Evolutionary conservation across 2,329 filamentous ascomycete species (phyloP).

Genomic region (Talaromyces sp.): DNA sequence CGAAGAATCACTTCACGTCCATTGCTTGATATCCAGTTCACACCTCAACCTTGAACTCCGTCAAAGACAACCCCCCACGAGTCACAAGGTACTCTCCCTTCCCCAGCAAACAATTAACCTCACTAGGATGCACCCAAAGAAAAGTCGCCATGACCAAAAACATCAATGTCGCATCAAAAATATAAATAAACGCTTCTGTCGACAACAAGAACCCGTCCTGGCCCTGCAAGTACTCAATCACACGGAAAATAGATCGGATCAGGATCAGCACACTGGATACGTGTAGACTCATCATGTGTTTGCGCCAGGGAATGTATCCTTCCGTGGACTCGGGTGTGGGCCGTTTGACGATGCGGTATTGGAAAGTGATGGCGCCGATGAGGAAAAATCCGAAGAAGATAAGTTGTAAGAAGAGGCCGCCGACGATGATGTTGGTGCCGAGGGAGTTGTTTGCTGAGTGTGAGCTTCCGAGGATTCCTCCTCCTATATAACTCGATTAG

Average conservation of each 20-base stretch:
- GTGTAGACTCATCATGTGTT: slow-evolving; percentile 27
- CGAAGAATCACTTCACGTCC: background rate
- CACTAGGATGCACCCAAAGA: background rate
- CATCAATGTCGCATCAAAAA: slow-evolving; percentile 19
- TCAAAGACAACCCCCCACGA: background rate
- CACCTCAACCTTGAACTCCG: background rate
- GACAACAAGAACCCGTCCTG: slow-evolving; percentile 14
- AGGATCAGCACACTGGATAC: slow-evolving; percentile 14
- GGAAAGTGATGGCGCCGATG: slow-evolving; percentile 18
- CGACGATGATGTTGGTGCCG: slow-evolving; percentile 22
- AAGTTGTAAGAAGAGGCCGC: slow-evolving; percentile 25
- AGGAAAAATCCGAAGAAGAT: slow-evolving; percentile 25
- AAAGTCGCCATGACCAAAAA: slow-evolving; percentile 5
- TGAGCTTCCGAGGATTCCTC: background rate
- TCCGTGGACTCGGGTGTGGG: slow-evolving; percentile 23
- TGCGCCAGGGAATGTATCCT: slow-evolving; percentile 25
- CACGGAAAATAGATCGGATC: slow-evolving; percentile 16
- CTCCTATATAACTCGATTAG: background rate
- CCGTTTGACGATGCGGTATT: slow-evolving; percentile 20
- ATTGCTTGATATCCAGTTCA: background rate
- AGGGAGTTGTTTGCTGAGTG: background rate
- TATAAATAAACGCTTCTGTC: slow-evolving; percentile 16
- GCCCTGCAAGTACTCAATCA: slow-evolving; percentile 17
- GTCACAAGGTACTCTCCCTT: background rate
- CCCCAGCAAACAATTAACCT: slow-evolving; percentile 6